Evolutionary conservation across 441 rosid species (phyloP).

Genomic region (Croton setiger): DNA sequence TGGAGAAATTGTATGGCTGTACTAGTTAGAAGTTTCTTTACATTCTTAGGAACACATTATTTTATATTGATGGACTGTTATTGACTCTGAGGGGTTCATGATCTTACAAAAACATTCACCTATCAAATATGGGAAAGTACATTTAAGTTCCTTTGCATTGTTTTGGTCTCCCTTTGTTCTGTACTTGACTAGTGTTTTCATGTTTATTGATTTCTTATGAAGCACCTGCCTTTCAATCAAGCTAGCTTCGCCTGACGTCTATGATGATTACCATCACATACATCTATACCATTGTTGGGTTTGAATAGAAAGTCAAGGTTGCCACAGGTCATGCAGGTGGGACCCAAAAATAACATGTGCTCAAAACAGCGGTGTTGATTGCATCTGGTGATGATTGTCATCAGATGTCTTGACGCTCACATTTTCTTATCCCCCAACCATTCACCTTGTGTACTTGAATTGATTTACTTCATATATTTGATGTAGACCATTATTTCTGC

Average conservation of each 20-base stretch:
- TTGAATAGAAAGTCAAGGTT: conserved; percentile 29
- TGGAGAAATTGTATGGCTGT: background rate
- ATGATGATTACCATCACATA: conserved; percentile 25
- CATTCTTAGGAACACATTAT: background rate
- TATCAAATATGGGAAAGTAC: too few species aligned
- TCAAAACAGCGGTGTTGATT: conserved; percentile 24
- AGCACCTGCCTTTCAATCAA: conserved; percentile 28
- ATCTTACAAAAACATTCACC: too few species aligned
- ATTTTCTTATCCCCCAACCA: conserved; percentile 13
- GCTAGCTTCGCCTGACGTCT: conserved; percentile 26
- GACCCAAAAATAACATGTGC: conserved; percentile 22
- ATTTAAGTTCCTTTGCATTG: too few species aligned
- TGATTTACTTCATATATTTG: conserved; percentile 15
- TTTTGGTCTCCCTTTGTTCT: conserved; percentile 21
- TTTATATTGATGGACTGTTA: background rate
- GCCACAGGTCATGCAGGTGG: conserved; percentile 26
- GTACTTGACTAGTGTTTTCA: conserved; percentile 27
- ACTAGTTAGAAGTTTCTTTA: background rate
- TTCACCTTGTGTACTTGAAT: conserved; percentile 12
- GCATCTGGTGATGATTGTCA: conserved; percentile 30
- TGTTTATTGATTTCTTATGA: conserved; percentile 29
- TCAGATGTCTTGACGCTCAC: conserved; percentile 20
- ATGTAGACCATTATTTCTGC: conserved; percentile 23
- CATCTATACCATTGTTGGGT: conserved; percentile 29
- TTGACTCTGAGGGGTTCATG: too few species aligned